Evolutionary conservation across 345 rosid species (phyloP).

Genomic region (Gossypium ekmanianum): DNA sequence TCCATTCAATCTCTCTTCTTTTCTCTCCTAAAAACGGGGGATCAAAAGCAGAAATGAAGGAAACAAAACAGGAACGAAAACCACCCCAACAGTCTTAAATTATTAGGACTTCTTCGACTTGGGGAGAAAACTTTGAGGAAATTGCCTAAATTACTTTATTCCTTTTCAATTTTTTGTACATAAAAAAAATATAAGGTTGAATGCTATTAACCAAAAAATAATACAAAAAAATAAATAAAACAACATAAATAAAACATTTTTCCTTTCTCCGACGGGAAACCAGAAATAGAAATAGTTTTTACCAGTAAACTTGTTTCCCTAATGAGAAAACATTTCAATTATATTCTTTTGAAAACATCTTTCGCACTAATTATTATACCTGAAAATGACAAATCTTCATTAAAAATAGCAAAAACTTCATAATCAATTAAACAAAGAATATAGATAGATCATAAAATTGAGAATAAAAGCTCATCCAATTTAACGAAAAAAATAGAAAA

Average conservation of each 20-base stretch:
- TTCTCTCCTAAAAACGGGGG: slow-evolving; percentile 17
- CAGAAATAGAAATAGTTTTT: neutral
- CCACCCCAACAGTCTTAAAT: neutral
- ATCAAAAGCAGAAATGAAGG: slow-evolving; percentile 11
- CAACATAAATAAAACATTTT: neutral
- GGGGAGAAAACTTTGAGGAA: neutral
- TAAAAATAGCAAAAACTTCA: neutral
- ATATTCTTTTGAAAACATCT: neutral
- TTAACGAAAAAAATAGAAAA: neutral
- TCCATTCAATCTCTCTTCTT: slow-evolving; percentile 48
- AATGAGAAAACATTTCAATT: neutral
- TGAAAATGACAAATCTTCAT: neutral
- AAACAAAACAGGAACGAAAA: neutral
- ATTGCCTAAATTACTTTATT: neutral
- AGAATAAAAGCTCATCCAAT: neutral
- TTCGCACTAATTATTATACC: neutral
- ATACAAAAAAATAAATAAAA: neutral
- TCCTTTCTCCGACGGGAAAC: neutral
- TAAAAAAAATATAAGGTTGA: neutral
- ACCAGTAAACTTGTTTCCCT: neutral
- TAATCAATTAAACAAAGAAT: neutral
- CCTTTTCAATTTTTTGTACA: neutral
- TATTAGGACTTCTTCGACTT: neutral
- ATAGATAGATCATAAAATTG: neutral
- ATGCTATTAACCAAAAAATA: neutral